Evolutionary conservation across 2,329 filamentous ascomycete species (phyloP).

Genomic region (Beauveria scarabaeidicola): DNA sequence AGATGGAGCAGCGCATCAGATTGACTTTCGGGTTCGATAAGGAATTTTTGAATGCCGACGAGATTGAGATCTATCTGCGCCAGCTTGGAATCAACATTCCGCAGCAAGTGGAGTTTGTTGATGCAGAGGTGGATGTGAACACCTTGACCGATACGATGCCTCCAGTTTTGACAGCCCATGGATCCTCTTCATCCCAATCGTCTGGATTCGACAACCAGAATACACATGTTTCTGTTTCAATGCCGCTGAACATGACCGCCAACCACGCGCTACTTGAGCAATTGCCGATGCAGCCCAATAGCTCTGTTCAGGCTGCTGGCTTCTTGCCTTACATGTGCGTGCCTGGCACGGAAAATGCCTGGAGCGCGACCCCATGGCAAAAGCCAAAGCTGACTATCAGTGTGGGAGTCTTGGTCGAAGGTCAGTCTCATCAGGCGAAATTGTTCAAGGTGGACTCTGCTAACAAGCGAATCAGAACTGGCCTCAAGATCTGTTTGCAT

Average conservation of each 20-base stretch:
- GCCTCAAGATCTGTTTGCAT: constrained; percentile 28
- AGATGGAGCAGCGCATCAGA: constrained; percentile 34
- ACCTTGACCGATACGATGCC: constrained; percentile 24
- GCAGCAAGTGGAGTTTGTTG: constrained; percentile 49
- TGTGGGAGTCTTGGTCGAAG: constrained; percentile 25
- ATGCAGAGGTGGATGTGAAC: constrained; percentile 43
- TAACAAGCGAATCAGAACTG: constrained; percentile 24
- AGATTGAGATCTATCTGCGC: constrained; percentile 66
- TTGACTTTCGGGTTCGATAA: constrained; percentile 58
- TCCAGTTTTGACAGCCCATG: background rate
- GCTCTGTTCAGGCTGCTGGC: background rate
- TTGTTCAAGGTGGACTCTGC: background rate
- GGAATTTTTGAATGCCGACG: constrained; percentile 68
- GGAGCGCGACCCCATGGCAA: constrained; percentile 15
- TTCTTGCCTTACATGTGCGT: constrained; percentile 7
- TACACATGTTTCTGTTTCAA: background rate
- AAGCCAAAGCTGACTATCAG: constrained; percentile 28
- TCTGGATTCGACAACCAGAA: constrained; percentile 4
- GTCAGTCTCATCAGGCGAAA: constrained; percentile 19
- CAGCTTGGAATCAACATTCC: constrained; percentile 56
- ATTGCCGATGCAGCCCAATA: background rate
- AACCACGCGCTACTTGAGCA: background rate
- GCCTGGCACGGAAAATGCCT: constrained; percentile 8
- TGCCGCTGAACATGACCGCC: background rate
- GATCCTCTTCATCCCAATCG: background rate